Evolutionary conservation across 2,329 filamentous ascomycete species (phyloP), one percentile per base, ranked within the genome.

Genomic region (Bipolaris victoriae): DNA sequence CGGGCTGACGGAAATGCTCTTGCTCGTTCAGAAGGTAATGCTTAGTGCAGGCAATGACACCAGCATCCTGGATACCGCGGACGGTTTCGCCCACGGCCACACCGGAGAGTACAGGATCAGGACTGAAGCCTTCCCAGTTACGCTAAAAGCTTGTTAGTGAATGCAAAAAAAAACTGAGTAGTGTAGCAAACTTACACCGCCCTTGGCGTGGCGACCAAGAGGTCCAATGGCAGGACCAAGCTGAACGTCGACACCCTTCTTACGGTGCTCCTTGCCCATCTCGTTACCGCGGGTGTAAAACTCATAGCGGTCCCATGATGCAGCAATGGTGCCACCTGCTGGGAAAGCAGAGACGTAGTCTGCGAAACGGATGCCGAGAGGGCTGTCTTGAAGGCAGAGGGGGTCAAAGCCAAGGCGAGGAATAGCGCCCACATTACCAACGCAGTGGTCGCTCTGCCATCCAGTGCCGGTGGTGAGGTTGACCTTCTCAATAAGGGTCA

Each of bases 401-500:
- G 87, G 82, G 65, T 84, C 86, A 66, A 92, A 84, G 10, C 88
- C 88, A 5, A 92, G 78, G 36, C 89, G 84, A 15, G 89, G 89
- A 40, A 92, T 82, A 6, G 88, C 80, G 39, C 90, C 90, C 31
- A 72, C 76, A 66, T 95, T 89, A 59, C 92, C 92, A 11, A 96
- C 91, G 67, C 72, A 75, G 20, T 69, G 65, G 49, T 74, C 71
- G 41, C 71, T 70, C 39, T 65, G 87, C 76, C 79, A 94, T 85
- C 92, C 92, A 62, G 90, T 86, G 75, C 94, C 94, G 0, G 93
- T 97, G 2, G 94, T 98, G 63, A 99, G 76, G 76, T 98, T 98
- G 77, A 98, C 92, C 80, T 97, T 97, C 76, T 97, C 93, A 10
- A 87, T 73, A 35, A 97, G 82, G 0, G 92, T 96, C 77, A 97